These are phyloP conservation scores for Trifolium repens DNA, from an alignment of 306 rosid species.

Conservation along the genomic window DNA sequence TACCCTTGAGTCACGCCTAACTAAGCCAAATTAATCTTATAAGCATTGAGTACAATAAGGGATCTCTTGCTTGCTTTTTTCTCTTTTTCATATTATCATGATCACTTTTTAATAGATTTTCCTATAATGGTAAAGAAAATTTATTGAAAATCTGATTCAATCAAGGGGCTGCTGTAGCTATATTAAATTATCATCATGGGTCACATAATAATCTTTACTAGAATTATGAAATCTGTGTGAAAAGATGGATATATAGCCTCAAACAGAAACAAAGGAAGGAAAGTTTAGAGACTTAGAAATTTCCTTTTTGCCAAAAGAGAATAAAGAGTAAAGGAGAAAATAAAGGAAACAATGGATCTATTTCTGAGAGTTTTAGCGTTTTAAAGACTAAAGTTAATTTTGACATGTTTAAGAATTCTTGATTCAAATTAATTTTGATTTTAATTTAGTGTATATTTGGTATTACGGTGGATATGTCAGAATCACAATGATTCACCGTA, in stretches of 20 bases:
- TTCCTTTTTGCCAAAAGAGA: conserved; percentile 30
- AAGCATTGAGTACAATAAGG: conserved; percentile 45
- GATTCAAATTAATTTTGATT: no score
- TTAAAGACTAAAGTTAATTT: no score
- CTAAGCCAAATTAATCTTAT: conserved; percentile 51
- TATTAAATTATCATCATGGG: conserved; percentile 39
- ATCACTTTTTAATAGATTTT: conserved; percentile 45
- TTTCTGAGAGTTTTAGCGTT: no score
- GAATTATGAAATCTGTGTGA: conserved; percentile 38
- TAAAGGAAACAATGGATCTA: not conserved
- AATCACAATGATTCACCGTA: no score
- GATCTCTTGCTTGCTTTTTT: conserved; percentile 46
- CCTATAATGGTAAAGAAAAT: conserved; percentile 36
- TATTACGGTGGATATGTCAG: no score
- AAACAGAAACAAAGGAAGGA: conserved; percentile 28
- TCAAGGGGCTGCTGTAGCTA: conserved; percentile 38
- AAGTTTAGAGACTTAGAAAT: conserved; percentile 14
- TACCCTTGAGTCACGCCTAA: conserved; percentile 60
- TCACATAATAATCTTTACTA: conserved; percentile 31
- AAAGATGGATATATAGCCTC: conserved; percentile 36
- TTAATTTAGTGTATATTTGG: no score
- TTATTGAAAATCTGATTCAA: conserved; percentile 44
- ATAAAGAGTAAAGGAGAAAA: conserved; percentile 18
- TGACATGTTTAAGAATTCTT: no score
- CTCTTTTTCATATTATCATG: conserved; percentile 34